phyloP scores from a whole-genome alignment of 2,329 filamentous ascomycete genomes.

The Ophiostoma ips region DNA sequence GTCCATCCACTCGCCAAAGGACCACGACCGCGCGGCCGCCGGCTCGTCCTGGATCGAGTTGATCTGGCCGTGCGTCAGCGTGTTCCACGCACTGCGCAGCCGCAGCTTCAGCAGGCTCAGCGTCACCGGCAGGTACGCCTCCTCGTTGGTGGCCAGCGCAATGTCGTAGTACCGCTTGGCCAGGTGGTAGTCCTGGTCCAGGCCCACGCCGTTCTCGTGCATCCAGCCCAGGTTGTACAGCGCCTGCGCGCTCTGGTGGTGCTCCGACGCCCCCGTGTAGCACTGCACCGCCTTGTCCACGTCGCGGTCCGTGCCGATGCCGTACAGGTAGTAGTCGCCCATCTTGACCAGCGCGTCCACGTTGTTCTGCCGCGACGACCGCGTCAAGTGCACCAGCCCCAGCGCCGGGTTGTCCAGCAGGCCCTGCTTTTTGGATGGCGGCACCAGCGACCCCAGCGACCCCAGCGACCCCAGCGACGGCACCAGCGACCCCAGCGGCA shows the following conservation, averaged over 20 bases:
- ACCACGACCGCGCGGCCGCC: slow-evolving; percentile 58
- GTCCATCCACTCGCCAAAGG: slow-evolving; percentile 71
- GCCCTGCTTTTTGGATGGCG: slow-evolving; percentile 5
- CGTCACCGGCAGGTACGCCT: slow-evolving; percentile 87
- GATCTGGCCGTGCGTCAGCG: slow-evolving; percentile 73
- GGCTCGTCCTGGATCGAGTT: slow-evolving; percentile 88
- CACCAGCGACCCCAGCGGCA: slow-evolving; percentile 38
- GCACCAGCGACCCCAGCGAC: not conserved
- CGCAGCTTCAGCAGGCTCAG: slow-evolving; percentile 77
- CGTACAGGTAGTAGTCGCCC: slow-evolving; percentile 90
- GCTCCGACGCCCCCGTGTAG: slow-evolving; percentile 85
- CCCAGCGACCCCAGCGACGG: not conserved
- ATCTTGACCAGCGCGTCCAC: slow-evolving; percentile 93
- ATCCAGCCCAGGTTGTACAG: slow-evolving; percentile 98
- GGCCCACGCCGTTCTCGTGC: slow-evolving; percentile 90
- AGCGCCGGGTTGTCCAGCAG: slow-evolving; percentile 42
- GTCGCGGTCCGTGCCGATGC: slow-evolving; percentile 58
- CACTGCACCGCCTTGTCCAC: slow-evolving; percentile 81
- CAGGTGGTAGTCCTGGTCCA: slow-evolving; percentile 91
- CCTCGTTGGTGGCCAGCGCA: slow-evolving; percentile 77
- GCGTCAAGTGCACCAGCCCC: slow-evolving; percentile 86
- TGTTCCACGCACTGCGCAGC: slow-evolving; percentile 85
- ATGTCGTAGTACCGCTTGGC: slow-evolving; percentile 94
- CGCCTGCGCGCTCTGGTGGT: slow-evolving; percentile 82
- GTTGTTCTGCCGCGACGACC: slow-evolving; percentile 84